phyloP scores from a whole-genome alignment of 768 basidiomycete genomes.

The Termitomyces sp. region DNA sequence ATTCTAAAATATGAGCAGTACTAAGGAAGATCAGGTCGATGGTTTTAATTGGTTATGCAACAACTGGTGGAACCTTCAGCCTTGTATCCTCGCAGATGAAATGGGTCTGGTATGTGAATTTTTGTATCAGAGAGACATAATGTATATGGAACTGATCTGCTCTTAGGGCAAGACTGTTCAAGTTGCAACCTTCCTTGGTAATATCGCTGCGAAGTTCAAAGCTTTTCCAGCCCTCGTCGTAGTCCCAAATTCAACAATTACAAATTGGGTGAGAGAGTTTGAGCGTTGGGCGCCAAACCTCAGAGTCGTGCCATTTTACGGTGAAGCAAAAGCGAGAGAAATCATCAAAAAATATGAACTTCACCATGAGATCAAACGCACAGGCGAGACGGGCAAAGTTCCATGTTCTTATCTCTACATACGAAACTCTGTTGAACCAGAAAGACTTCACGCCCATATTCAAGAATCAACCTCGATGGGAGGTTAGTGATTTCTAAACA shows the following conservation, averaged over 20 bases:
- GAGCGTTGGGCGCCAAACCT: constrained; percentile 75
- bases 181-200: constrained; percentile 78
- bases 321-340: constrained; percentile 74
- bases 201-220: constrained; percentile 45
- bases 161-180: constrained; percentile 87
- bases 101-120: constrained; percentile 77
- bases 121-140: background rate
- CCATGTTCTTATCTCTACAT: constrained; percentile 91
- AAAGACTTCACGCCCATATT: constrained; percentile 74
- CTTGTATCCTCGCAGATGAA: constrained; percentile 92
- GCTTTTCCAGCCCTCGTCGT: constrained; percentile 83
- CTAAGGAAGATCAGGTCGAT: constrained; percentile 44
- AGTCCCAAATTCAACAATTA: constrained; percentile 94
- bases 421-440: constrained; percentile 69
- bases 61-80: constrained; percentile 85
- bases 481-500: constrained; percentile 32
- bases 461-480: constrained; percentile 84
- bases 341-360: constrained; percentile 82
- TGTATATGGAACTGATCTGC: background rate
- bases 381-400: constrained; percentile 55
- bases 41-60: constrained; percentile 82
- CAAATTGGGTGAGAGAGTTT: constrained; percentile 94
- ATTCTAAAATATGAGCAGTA: constrained; percentile 3
- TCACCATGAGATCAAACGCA: constrained; percentile 42
- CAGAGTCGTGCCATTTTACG: constrained; percentile 80